Base-by-base conservation (phyloP, 2,329 filamentous ascomycete species). In the Escovopsis sp. region DNA sequence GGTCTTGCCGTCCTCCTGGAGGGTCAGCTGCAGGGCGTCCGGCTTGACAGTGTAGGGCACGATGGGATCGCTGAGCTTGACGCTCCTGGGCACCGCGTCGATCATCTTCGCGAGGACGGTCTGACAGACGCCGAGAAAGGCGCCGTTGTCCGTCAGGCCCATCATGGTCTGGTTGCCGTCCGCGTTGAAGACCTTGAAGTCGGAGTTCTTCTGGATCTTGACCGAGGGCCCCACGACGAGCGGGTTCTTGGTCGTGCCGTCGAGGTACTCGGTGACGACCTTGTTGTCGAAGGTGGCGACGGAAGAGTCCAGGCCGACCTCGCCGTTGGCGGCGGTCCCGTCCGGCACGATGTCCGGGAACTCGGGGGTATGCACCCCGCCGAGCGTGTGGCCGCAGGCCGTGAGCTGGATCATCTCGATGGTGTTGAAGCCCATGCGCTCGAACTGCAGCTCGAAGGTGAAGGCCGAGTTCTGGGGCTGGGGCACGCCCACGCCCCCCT, bases 331-430 rank as follows among this genome's bases (percentile, higher is more conserved):
- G 10, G 54, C 55, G 5, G 56, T 56, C 5, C 62, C 62, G 3
- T 53, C 40, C 2, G 64, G 56, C 2, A 72, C 64, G 29, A 76
- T 64, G 8, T 63, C 54, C 0, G 68, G 65, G 40, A 72, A 72
- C 41, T 72, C 60, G 9, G 48, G 47, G 18, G 57, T 55, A 50
- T 77, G 72, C 7, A 76, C 72, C 13, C 71, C 68, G 16, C 73
- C 73, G 16, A 78, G 49, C 0, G 68, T 69, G 48, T 78, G 73
- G 3, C 73, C 73, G 46, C 73, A 78, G 9, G 71, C 72, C 2
- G 63, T 65, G 17, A 72, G 56, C 45, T 70, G 63, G 29, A 77
- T 73, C 70, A 76, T 76, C 43, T 76, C 68, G 13, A 58, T 50
- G 10, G 50, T 49, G 34, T 52, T 63, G 52, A 76, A 76, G 5